Evolutionary conservation across 352 stramenopile species (phyloP).

Genomic region (Pythium brachiatum): DNA sequence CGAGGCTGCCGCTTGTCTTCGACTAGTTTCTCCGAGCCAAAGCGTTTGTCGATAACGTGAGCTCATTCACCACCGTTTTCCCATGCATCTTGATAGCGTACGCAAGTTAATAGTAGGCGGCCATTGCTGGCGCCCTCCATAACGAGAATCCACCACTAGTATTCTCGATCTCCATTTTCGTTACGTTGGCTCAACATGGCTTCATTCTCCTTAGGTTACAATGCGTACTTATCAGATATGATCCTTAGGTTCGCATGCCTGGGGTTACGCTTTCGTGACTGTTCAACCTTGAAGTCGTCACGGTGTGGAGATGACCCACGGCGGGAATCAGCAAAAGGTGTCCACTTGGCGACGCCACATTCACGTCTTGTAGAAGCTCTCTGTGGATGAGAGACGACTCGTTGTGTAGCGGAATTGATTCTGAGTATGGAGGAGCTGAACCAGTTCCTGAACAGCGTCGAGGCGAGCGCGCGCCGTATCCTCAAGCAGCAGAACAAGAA

Average conservation of each 20-base stretch:
- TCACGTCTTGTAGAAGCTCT: not conserved
- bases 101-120: not conserved
- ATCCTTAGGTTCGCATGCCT: not conserved
- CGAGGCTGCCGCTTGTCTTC: constrained; percentile 14
- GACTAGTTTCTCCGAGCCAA: constrained; percentile 5
- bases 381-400: not conserved
- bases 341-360: not conserved
- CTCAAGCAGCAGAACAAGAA: constrained; percentile 82
- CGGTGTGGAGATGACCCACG: not conserved
- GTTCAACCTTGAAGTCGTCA: constrained; percentile 3
- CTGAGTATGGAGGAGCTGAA: constrained; percentile 65
- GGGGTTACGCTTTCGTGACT: not conserved
- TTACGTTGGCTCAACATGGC: too few relatives aligned
- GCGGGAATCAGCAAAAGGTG: not conserved
- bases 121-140: not conserved
- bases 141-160: not conserved
- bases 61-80: not conserved
- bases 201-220: not conserved
- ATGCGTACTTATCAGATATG: not conserved
- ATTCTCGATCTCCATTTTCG: not conserved
- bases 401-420: not conserved
- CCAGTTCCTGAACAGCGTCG: constrained; percentile 78
- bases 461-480: constrained; percentile 72
- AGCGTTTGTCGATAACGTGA: not conserved
- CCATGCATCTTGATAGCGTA: not conserved